Conservation (phyloP, 345 rosid genomes). For the Populus euphratica region DNA sequence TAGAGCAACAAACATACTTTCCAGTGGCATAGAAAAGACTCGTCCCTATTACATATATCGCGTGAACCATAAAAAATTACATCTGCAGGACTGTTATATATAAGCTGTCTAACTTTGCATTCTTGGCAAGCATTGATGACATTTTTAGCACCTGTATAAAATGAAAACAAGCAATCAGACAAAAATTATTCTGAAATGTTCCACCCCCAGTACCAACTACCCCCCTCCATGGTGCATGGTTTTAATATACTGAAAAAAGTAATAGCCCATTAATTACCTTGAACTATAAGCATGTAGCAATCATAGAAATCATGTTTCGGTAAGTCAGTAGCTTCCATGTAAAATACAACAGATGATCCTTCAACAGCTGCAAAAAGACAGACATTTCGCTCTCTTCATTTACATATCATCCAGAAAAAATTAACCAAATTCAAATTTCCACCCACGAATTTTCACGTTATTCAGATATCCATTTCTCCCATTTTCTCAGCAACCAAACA, state of each 20-base stretch:
- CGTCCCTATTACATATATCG: slow-evolving; percentile 61
- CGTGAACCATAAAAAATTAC: slow-evolving; percentile 74
- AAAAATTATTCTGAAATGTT: neutral
- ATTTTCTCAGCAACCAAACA: slow-evolving; percentile 16
- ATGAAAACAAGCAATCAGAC: neutral
- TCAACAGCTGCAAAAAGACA: slow-evolving; percentile 54
- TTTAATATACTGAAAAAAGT: too few species aligned
- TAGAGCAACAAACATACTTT: slow-evolving; percentile 40
- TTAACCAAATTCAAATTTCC: neutral
- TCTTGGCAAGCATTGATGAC: slow-evolving; percentile 73
- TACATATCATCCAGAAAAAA: neutral
- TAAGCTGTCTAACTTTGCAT: slow-evolving; percentile 69
- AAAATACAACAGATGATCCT: slow-evolving; percentile 70
- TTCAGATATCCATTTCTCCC: neutral
- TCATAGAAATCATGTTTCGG: slow-evolving; percentile 40
- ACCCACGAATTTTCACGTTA: neutral
- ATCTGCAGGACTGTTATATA: slow-evolving; percentile 83
- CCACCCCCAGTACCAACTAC: too few species aligned
- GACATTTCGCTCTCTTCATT: neutral
- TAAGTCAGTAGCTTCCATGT: slow-evolving; percentile 54
- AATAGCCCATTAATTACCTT: slow-evolving; percentile 44
- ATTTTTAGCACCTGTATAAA: slow-evolving; percentile 64
- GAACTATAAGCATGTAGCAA: slow-evolving; percentile 67
- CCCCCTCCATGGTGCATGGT: neutral
- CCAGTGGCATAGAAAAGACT: slow-evolving; percentile 56